phyloP scores from a whole-genome alignment of 345 rosid species.

The Lenwebbia sp. region DNA sequence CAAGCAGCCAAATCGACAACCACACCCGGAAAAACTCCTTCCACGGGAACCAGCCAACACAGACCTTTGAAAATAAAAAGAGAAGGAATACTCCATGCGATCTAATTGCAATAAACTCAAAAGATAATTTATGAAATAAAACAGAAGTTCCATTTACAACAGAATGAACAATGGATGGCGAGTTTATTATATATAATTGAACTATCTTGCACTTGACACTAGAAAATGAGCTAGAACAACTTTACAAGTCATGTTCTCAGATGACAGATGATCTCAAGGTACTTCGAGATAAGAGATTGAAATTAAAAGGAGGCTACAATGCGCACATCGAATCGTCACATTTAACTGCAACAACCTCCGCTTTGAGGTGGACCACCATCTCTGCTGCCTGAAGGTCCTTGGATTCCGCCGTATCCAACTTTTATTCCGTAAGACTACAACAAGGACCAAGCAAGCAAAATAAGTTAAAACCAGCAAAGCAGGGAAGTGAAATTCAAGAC shows the following conservation, averaged over 20 bases:
- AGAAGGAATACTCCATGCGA: not conserved
- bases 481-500: not conserved
- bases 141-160: not conserved
- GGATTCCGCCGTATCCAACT: constrained; percentile 93
- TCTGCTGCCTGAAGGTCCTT: constrained; percentile 90
- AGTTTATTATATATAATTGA: not conserved
- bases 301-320: not conserved
- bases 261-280: not conserved
- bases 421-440: constrained; percentile 90
- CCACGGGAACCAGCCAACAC: not conserved
- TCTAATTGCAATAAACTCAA: not conserved
- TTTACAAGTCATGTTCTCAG: not conserved
- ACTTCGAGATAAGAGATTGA: not conserved
- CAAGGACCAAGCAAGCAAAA: not conserved
- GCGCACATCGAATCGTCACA: not conserved
- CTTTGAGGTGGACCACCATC: constrained; percentile 73
- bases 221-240: not conserved
- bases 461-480: not conserved
- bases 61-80: not conserved
- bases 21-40: not conserved
- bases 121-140: not conserved
- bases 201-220: not conserved
- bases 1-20: not conserved
- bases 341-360: constrained; percentile 86
- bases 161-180: not conserved